These are phyloP conservation scores for Leishmania lainsoni DNA, from an alignment of 208 protist genomes.

Conservation along the genomic window DNA sequence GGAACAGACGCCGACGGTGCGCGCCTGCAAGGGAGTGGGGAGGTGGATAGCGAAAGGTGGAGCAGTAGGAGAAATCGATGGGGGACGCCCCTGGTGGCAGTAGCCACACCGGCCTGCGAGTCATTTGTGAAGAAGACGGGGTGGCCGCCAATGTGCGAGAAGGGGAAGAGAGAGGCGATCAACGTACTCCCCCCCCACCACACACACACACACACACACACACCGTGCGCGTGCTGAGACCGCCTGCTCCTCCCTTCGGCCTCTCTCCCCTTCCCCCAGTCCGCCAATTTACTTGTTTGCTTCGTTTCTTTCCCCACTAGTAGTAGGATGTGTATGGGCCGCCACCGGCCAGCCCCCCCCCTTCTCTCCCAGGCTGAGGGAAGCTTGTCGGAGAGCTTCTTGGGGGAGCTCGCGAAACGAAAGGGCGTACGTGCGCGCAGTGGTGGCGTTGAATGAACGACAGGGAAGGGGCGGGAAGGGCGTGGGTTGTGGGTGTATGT, in stretches of 20 bases:
- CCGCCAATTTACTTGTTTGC: not conserved
- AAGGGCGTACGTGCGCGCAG: not conserved
- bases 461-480: not conserved
- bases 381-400: not conserved
- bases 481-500: not conserved
- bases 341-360: not conserved
- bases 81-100: not conserved
- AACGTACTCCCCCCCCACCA: not conserved
- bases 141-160: not conserved
- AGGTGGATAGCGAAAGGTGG: not conserved
- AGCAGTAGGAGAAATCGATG: not conserved
- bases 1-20: not conserved
- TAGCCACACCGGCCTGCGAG: not conserved
- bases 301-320: not conserved
- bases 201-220: too few relatives aligned
- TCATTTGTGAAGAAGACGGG: not conserved
- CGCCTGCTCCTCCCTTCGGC: not conserved
- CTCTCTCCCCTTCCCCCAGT: too few relatives aligned
- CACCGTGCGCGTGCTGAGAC: not conserved
- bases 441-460: not conserved
- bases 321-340: not conserved
- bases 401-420: not conserved
- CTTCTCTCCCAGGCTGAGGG: not conserved
- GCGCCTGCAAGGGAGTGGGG: not conserved
- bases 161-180: not conserved